Base-by-base conservation (phyloP, 2,329 filamentous ascomycete species). In the Passalora sequoiae region DNA sequence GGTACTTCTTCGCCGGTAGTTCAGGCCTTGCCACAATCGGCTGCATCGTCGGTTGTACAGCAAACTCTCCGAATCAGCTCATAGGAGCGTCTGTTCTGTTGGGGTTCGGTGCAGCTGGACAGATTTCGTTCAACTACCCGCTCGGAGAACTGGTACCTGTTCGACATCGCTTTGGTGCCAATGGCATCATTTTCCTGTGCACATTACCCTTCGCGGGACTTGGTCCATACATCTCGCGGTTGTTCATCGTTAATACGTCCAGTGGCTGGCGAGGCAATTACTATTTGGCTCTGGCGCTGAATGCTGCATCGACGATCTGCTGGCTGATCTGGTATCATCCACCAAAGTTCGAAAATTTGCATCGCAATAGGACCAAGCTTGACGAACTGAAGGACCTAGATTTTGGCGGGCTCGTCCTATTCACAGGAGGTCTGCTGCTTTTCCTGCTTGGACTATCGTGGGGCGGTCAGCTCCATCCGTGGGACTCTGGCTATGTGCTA, bases 121-220 rank as follows among this genome's bases (percentile, higher is more conserved):
- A 68, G 47, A 56, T 65, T 2, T 67, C 64, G 0, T 67, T 67
- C 53, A 59, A 60, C 45, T 60, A 64, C 37, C 62, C 66, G 8
- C 53, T 67, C 1, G 63, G 62, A 4, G 65, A 68, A 42, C 59
- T 68, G 4, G 64, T 67, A 4, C 62, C 65, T 4, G 66, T 58
- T 55, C 53, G 49, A 29, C 57, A 44, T 16, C 42, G 38, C 29
- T 59, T 54, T 20, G 38, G 58, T 9, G 55, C 55, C 5, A 59
- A 58, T 36, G 47, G 41, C 2, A 56, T 56, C 43, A 54, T 49
- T 32, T 58, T 56, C 36, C 24, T 56, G 24, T 53, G 56, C 49
- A 56, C 54, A 2, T 57, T 49, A 6, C 55, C 55, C 1, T 53
- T 50, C 5, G 51, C 44, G 36, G 52, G 54, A 17, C 39, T 58